phyloP scores from a whole-genome alignment of 2,329 filamentous ascomycete genomes.

The Neofusicoccum umdonicola region DNA sequence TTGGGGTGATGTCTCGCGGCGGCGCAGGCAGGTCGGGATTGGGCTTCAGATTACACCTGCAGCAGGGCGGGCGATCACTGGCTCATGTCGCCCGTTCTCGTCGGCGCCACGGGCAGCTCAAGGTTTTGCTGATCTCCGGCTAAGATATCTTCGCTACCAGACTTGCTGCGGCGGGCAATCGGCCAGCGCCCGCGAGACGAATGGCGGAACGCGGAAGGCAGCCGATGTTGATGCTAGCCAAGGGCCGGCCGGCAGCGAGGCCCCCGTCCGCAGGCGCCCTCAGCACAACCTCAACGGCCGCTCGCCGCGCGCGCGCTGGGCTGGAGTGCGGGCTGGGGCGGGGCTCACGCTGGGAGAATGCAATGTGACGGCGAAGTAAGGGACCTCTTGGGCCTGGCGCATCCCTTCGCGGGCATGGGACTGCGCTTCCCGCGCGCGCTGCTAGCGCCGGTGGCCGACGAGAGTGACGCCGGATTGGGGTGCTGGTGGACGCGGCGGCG shows the following conservation, averaged over 20 bases:
- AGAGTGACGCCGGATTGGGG: background rate
- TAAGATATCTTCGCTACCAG: conserved; percentile 15
- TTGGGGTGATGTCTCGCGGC: background rate
- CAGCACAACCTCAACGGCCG: conserved; percentile 5
- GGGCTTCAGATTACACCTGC: conserved; percentile 1
- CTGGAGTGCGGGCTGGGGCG: background rate
- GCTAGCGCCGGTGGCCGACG: background rate
- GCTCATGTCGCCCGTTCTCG: conserved; percentile 13
- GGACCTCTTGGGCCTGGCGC: conserved; percentile 11
- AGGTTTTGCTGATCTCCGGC: conserved; percentile 16
- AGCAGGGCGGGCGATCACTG: conserved; percentile 5
- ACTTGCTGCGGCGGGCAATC: conserved; percentile 9
- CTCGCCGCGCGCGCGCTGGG: background rate
- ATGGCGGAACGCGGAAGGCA: conserved; percentile 10
- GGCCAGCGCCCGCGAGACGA: background rate
- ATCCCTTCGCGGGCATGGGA: conserved; percentile 11
- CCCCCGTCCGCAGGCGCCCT: background rate
- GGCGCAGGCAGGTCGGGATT: background rate
- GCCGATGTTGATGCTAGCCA: background rate
- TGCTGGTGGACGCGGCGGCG: background rate
- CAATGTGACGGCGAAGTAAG: conserved; percentile 15
- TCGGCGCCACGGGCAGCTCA: conserved; percentile 11
- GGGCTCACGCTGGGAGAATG: conserved; percentile 4
- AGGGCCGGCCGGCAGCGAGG: background rate
- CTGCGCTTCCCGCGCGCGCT: conserved; percentile 8